Percentiles rank a stretch among this genome's conserved stretches.
These are phyloP conservation scores for Gnaphalium uliginosum DNA, from an alignment of 129 eudicot species.

Conservation along the genomic window DNA sequence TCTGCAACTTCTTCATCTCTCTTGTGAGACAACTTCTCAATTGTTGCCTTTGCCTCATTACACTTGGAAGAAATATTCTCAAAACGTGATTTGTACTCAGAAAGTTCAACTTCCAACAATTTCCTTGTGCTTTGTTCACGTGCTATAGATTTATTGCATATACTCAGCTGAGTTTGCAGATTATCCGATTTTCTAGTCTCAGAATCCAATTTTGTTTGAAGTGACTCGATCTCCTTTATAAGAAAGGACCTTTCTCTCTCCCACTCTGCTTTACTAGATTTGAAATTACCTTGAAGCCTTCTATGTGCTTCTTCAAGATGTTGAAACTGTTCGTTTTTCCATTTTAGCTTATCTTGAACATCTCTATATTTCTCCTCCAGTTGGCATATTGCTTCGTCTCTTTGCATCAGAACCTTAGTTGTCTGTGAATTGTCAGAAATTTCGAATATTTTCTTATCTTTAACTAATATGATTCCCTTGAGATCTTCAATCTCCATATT, in stretches of 20 bases:
- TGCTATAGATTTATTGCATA: slow-evolving; percentile 69
- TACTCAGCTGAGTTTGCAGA: slow-evolving; percentile 54
- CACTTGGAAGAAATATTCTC: slow-evolving; percentile 47
- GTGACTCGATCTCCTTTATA: slow-evolving; percentile 47
- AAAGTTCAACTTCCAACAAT: slow-evolving; percentile 54
- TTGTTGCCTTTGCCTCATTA: slow-evolving; percentile 45
- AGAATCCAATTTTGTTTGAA: slow-evolving; percentile 61
- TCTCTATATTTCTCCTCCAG: slow-evolving; percentile 53
- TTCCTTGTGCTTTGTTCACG: slow-evolving; percentile 64
- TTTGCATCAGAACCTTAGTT: slow-evolving; percentile 39
- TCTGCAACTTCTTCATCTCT: slow-evolving; percentile 67
- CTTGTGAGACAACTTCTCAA: slow-evolving; percentile 46
- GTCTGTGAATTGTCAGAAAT: slow-evolving; percentile 29
- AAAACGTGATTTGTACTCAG: slow-evolving; percentile 51
- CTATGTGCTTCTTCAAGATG: slow-evolving; percentile 78
- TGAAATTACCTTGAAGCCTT: slow-evolving; percentile 50
- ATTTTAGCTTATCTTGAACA: slow-evolving; percentile 54
- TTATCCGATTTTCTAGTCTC: slow-evolving; percentile 52
- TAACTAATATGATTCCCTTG: slow-evolving; percentile 42
- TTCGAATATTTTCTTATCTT: slow-evolving; percentile 43
- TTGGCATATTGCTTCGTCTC: slow-evolving; percentile 43
- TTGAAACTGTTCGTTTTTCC: slow-evolving; percentile 70
- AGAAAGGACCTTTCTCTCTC: slow-evolving; percentile 49
- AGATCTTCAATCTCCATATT: slow-evolving; percentile 51
- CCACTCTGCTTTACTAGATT: slow-evolving; percentile 54